Evolutionary conservation across 1,284 basidiomycete species (phyloP).

Genomic region (Puccinia hordei): DNA sequence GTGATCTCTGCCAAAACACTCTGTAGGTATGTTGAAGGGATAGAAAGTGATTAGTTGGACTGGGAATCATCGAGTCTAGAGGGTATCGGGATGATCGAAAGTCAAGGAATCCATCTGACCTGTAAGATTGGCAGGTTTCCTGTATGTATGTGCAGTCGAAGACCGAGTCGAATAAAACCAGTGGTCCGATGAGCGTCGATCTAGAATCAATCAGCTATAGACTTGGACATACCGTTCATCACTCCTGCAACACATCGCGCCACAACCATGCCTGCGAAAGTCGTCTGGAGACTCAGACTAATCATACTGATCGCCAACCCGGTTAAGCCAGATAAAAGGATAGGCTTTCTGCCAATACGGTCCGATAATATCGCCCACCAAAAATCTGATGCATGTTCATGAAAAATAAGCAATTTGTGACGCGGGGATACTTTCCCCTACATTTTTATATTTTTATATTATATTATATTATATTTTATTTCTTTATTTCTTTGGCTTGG

Average conservation of each 20-base stretch:
- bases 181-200: not conserved
- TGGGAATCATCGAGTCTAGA: not conserved
- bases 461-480: too few species aligned
- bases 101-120: not conserved
- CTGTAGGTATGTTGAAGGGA: not conserved
- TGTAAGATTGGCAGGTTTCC: constrained; percentile 33
- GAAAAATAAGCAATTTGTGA: not conserved
- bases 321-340: constrained; percentile 51
- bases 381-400: not conserved
- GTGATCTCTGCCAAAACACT: constrained; percentile 41
- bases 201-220: not conserved
- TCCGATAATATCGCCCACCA: constrained; percentile 53
- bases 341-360: constrained; percentile 52
- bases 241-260: constrained; percentile 39
- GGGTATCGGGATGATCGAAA: not conserved
- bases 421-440: too few species aligned
- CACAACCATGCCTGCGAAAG: constrained; percentile 42
- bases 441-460: too few species aligned
- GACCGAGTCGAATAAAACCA: not conserved
- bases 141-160: too few species aligned
- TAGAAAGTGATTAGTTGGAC: not conserved
- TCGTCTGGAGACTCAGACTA: constrained; percentile 49
- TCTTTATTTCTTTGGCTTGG: too few species aligned
- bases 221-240: constrained; percentile 31
- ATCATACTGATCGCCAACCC: constrained; percentile 52